Evolutionary conservation across 83 land plant genomes (phyloP).

Genomic region (Picea mariana): DNA sequence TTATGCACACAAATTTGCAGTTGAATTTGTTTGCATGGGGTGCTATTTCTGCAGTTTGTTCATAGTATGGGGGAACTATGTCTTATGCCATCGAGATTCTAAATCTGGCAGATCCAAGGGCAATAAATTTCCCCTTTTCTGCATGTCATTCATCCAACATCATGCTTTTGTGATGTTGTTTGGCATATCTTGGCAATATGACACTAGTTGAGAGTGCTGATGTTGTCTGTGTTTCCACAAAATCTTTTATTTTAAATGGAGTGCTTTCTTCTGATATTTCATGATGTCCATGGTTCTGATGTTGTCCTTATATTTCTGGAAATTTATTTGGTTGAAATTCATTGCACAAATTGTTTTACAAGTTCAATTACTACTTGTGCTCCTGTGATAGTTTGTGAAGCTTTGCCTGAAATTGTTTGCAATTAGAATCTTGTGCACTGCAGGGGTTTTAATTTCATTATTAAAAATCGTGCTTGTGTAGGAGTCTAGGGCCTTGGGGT

Average conservation of each 20-base stretch:
- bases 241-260: too few species aligned
- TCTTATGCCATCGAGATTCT: neutral
- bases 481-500: slow-evolving; percentile 96
- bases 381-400: neutral
- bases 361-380: neutral
- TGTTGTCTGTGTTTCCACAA: too few species aligned
- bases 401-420: neutral
- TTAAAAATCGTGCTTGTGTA: slow-evolving; percentile 28
- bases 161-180: neutral
- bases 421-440: neutral
- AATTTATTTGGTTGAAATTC: neutral
- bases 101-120: neutral
- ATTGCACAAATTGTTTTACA: neutral
- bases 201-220: too few species aligned
- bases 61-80: neutral
- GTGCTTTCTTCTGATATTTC: neutral
- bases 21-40: neutral
- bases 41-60: neutral
- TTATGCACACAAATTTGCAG: neutral
- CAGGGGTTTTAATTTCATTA: slow-evolving; percentile 4
- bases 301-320: neutral
- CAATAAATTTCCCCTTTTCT: neutral
- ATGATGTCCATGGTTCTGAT: neutral
- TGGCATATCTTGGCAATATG: neutral
- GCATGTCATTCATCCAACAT: neutral